phyloP scores from a whole-genome alignment of 768 basidiomycete species.

The Mycena maculata region DNA sequence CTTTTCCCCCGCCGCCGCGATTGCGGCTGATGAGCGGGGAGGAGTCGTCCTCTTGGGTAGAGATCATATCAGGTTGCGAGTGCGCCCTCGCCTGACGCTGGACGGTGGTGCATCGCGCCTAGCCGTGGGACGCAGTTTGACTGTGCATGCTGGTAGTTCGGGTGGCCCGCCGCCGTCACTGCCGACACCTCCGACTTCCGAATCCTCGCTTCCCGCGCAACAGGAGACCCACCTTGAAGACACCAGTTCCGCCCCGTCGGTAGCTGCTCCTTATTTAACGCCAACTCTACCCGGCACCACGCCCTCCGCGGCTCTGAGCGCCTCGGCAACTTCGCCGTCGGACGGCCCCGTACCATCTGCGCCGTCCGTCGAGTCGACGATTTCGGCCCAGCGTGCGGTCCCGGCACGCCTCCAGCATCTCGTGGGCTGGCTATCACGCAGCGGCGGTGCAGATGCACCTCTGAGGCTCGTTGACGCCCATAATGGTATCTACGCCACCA shows the following conservation, averaged over 20 bases:
- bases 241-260: not conserved
- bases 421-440: constrained; percentile 15
- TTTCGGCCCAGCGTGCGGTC: not conserved
- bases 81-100: constrained; percentile 9
- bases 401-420: constrained; percentile 19
- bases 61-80: constrained; percentile 4
- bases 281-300: not conserved
- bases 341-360: not conserved
- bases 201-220: not conserved
- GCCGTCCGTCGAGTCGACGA: not conserved
- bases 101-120: constrained; percentile 12
- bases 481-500: not conserved
- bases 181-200: constrained; percentile 3
- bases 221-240: no score
- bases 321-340: not conserved
- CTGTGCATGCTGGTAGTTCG: not conserved
- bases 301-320: not conserved
- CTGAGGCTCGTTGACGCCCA: not conserved
- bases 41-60: constrained; percentile 1
- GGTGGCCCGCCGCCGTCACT: constrained; percentile 1
- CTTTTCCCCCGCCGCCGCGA: constrained; percentile 28
- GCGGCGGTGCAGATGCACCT: constrained; percentile 8
- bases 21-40: constrained; percentile 4
- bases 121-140: constrained; percentile 5
- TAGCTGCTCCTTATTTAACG: not conserved